Conservation (phyloP, 2,329 filamentous ascomycete genomes). For the Alternaria arborescens region DNA sequence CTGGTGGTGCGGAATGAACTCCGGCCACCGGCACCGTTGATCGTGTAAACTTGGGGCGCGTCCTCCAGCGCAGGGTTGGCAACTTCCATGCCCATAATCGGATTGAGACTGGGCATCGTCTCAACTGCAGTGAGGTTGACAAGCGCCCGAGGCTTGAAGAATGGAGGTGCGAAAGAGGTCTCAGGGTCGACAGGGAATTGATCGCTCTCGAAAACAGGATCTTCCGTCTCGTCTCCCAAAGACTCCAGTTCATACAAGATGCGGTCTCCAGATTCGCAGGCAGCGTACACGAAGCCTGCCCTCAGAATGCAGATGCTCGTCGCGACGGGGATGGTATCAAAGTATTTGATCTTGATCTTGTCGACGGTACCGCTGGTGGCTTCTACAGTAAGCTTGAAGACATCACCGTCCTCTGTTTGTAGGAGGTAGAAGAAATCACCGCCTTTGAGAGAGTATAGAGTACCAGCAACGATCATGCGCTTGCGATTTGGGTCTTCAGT, state of each 20-base stretch:
- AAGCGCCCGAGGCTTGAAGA: slow-evolving; percentile 80
- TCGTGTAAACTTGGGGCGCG: slow-evolving; percentile 93
- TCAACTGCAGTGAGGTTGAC: slow-evolving; percentile 88
- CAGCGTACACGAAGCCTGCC: slow-evolving; percentile 93
- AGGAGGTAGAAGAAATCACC: slow-evolving; percentile 93
- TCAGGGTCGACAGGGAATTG: slow-evolving; percentile 79
- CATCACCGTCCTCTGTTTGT: slow-evolving; percentile 95
- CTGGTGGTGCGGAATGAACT: slow-evolving; percentile 92
- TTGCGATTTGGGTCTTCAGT: slow-evolving; percentile 94
- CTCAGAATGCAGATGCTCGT: slow-evolving; percentile 91
- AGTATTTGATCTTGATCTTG: slow-evolving; percentile 92
- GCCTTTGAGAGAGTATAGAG: slow-evolving; percentile 97
- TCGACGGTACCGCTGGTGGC: slow-evolving; percentile 74
- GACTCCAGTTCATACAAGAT: slow-evolving; percentile 98
- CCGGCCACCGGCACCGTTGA: slow-evolving; percentile 86
- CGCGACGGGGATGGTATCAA: slow-evolving; percentile 91
- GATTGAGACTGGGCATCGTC: slow-evolving; percentile 87
- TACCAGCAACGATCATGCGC: slow-evolving; percentile 83
- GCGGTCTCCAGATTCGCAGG: slow-evolving; percentile 91
- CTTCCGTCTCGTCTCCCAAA: slow-evolving; percentile 92
- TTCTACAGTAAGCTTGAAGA: slow-evolving; percentile 95
- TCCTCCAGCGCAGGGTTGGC: slow-evolving; percentile 91
- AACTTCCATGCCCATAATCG: slow-evolving; percentile 88
- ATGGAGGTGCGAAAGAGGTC: slow-evolving; percentile 77
- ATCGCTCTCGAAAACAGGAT: slow-evolving; percentile 85